Conservation (phyloP, 192 early-diverging fungal genomes). For the Coemansia sp. region DNA sequence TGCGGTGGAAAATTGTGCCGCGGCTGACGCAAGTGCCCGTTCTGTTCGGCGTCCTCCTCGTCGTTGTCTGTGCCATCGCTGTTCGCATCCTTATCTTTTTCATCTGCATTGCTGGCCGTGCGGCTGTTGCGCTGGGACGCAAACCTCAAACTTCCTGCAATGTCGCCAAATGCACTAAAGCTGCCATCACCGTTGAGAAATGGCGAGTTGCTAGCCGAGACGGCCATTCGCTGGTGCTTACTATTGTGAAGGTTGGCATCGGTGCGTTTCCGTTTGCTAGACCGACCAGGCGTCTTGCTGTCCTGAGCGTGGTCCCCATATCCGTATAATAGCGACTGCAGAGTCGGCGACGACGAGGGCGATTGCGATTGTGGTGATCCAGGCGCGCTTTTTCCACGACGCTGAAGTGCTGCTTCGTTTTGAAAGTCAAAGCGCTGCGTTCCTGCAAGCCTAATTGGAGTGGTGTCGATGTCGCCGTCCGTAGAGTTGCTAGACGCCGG, state of each 20-base stretch:
- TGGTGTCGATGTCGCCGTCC: not conserved
- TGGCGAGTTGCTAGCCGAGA: conserved; percentile 44
- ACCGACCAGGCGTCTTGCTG: not conserved
- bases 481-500: not conserved
- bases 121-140: conserved; percentile 11
- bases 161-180: conserved; percentile 13
- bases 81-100: not conserved
- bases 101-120: not conserved
- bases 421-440: conserved; percentile 5
- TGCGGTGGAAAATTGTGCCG: conserved; percentile 40
- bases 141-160: conserved; percentile 9
- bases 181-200: conserved; percentile 15
- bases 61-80: not conserved
- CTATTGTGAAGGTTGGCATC: conserved; percentile 3
- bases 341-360: conserved; percentile 23
- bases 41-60: not conserved
- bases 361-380: conserved; percentile 35
- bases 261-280: conserved; percentile 24
- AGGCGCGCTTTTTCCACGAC: conserved; percentile 39
- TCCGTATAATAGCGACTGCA: conserved; percentile 28
- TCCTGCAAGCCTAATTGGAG: not conserved
- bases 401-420: conserved; percentile 5
- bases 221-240: conserved; percentile 38
- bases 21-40: conserved; percentile 14
- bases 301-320: not conserved